Evolutionary conservation across 192 early-diverging fungal genomes (phyloP).

Genomic region (Geranomyces variabilis): DNA sequence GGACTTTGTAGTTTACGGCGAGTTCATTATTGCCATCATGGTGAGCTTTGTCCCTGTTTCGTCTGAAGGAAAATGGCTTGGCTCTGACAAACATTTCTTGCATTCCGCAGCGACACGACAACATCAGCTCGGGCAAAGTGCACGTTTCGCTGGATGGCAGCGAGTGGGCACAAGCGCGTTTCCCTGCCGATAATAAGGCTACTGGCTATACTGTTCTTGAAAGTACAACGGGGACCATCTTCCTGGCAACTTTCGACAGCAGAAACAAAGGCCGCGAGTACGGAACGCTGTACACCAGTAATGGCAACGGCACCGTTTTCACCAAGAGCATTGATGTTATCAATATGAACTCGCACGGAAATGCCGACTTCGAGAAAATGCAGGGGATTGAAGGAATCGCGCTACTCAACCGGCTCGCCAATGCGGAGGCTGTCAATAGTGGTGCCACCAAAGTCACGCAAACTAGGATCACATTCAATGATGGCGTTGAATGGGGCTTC

Average conservation of each 20-base stretch:
- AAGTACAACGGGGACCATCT: constrained; percentile 72
- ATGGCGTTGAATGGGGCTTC: constrained; percentile 56
- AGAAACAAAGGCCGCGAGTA: constrained; percentile 53
- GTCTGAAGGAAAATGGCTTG: too few relatives aligned
- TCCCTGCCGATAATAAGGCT: constrained; percentile 75
- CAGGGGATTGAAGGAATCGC: constrained; percentile 83
- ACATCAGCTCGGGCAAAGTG: constrained; percentile 40
- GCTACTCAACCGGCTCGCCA: constrained; percentile 82
- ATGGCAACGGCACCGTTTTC: constrained; percentile 79
- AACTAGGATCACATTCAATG: constrained; percentile 85
- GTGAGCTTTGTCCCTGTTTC: too few relatives aligned
- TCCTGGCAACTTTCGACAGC: constrained; percentile 74
- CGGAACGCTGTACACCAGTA: constrained; percentile 85
- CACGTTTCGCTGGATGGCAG: constrained; percentile 77
- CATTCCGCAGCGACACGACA: background rate
- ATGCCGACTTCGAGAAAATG: constrained; percentile 91
- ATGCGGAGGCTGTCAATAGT: constrained; percentile 66
- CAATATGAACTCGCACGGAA: constrained; percentile 77
- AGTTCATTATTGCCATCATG: constrained; percentile 83
- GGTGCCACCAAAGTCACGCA: constrained; percentile 68
- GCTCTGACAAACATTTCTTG: too few relatives aligned
- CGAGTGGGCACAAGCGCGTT: constrained; percentile 71
- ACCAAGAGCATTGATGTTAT: constrained; percentile 58
- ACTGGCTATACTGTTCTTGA: constrained; percentile 84
- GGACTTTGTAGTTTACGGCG: constrained; percentile 60